Conservation (phyloP, 2,329 filamentous ascomycete species). For the Clonostachys rhizophaga region DNA sequence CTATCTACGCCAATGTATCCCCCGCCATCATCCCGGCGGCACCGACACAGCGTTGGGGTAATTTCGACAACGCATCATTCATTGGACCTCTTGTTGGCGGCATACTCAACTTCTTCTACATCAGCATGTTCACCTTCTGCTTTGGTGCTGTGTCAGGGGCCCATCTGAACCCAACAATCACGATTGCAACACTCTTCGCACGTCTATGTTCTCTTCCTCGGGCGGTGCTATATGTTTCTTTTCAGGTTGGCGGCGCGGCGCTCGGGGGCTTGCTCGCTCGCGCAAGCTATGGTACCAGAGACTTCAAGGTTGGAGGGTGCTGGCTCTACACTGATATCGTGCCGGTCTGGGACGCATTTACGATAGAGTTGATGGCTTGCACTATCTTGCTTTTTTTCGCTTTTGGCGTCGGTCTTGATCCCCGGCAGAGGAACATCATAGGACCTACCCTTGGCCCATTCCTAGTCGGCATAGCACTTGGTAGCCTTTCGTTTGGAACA, state of each 20-base stretch:
- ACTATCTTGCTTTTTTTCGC: constrained; percentile 42
- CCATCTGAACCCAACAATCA: constrained; percentile 50
- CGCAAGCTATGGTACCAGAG: constrained; percentile 17
- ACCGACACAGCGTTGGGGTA: constrained; percentile 8
- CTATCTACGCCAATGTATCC: constrained; percentile 7
- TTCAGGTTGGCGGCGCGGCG: constrained; percentile 38
- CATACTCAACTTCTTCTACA: constrained; percentile 19
- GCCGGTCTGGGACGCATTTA: constrained; percentile 24
- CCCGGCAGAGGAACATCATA: constrained; percentile 40
- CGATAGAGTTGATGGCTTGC: constrained; percentile 41
- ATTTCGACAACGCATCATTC: constrained; percentile 17
- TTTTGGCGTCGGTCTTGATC: constrained; percentile 49
- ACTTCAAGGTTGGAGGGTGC: constrained; percentile 21
- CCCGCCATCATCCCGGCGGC: constrained; percentile 5
- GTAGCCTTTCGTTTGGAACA: constrained; percentile 26
- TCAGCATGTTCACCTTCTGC: constrained; percentile 43
- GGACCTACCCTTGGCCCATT: constrained; percentile 43
- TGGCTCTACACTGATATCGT: constrained; percentile 15
- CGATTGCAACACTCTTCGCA: constrained; percentile 45
- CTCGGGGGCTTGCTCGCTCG: constrained; percentile 15
- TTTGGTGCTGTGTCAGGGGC: constrained; percentile 43
- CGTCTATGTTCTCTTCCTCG: constrained; percentile 43
- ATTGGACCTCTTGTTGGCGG: constrained; percentile 19
- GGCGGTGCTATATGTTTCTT: constrained; percentile 39
- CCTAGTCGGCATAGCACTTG: constrained; percentile 36